Evolutionary conservation across 2,329 filamentous ascomycete genomes (phyloP).

Genomic region (Colletotrichum siamense): DNA sequence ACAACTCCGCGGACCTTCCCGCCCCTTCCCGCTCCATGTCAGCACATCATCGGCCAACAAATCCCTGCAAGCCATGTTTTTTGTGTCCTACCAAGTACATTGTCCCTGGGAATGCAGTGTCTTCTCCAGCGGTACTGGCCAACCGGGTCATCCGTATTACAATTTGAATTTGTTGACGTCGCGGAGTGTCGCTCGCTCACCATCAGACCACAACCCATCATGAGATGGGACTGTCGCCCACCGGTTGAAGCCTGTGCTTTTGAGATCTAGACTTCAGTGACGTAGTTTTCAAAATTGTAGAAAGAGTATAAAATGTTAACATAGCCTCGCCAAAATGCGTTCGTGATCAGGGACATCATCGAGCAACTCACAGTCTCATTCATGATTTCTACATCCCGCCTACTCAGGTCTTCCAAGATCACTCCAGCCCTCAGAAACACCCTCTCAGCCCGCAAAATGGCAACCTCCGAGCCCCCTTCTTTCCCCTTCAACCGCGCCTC

Average conservation of each 20-base stretch:
- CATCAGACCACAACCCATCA: neutral
- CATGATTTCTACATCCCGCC: neutral
- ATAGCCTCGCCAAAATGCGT: neutral
- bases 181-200: neutral
- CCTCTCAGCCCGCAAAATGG: neutral
- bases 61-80: neutral
- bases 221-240: neutral
- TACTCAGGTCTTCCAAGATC: neutral
- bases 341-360: neutral
- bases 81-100: neutral
- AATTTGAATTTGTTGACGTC: neutral
- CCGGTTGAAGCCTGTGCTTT: neutral
- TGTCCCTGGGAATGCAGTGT: neutral
- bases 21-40: neutral
- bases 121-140: neutral
- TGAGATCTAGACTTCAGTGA: neutral
- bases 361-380: neutral
- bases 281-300: neutral
- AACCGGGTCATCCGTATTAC: neutral
- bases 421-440: neutral
- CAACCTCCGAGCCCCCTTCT: slow-evolving; percentile 22
- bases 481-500: slow-evolving; percentile 46
- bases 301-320: neutral
- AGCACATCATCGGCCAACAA: neutral
- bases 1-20: neutral